A percentile compares a stretch with the other conserved stretches of the same genome.
phyloP scores from a whole-genome alignment of 345 rosid genomes.

The Cardamine chenopodiifolia region DNA sequence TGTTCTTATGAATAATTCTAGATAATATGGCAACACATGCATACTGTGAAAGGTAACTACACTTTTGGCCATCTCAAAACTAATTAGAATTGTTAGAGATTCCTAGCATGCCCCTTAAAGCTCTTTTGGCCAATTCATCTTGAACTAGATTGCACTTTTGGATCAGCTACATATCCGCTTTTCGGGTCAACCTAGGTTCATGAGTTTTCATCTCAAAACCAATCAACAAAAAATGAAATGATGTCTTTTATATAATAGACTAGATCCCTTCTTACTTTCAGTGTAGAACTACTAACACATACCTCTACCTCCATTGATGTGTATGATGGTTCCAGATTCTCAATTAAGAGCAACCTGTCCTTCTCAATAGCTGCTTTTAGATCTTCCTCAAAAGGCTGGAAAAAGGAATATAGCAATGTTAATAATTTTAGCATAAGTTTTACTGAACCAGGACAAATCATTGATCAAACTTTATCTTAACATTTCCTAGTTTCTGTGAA shows the following conservation, averaged over 20 bases:
- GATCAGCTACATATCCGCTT: background rate
- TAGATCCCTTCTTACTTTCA: slow-evolving; percentile 6
- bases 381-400: slow-evolving; percentile 56
- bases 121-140: background rate
- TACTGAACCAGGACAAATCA: background rate
- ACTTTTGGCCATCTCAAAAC: slow-evolving; percentile 1
- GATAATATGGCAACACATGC: slow-evolving; percentile 19
- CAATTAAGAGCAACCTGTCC: slow-evolving; percentile 48
- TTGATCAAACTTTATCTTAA: slow-evolving; percentile 4
- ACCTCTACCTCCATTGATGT: slow-evolving; percentile 67
- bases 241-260: background rate
- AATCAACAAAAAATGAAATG: background rate
- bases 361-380: slow-evolving; percentile 44
- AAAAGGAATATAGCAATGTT: slow-evolving; percentile 12
- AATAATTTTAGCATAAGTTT: background rate
- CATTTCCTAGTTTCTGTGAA: background rate
- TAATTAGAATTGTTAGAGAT: background rate
- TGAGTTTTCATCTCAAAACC: background rate
- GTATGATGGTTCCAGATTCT: slow-evolving; percentile 60
- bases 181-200: slow-evolving; percentile 11
- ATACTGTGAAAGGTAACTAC: background rate
- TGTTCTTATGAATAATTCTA: background rate
- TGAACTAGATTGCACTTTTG: slow-evolving; percentile 1
- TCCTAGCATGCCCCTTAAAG: slow-evolving; percentile 7
- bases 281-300: slow-evolving; percentile 19